A percentile compares a stretch with the other conserved stretches of the same genome.
These are phyloP conservation scores for Diddensiella transvaalensis DNA, from an alignment of 805 yeast species.

Conservation along the genomic window DNA sequence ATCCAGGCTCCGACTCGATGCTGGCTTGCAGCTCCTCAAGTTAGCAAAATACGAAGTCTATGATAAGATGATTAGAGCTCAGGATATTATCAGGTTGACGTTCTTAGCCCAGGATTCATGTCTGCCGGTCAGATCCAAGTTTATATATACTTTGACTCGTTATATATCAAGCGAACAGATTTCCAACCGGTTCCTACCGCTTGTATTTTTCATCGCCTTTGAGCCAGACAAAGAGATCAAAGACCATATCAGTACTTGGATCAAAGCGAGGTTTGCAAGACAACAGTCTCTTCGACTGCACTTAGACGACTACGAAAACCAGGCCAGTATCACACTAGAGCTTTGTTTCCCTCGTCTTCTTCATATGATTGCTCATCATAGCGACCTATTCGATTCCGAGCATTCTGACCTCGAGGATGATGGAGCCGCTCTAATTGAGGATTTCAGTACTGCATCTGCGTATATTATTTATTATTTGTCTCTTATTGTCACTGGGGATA, in stretches of 20 bases:
- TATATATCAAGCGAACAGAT: constrained; percentile 49
- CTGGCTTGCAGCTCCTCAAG: constrained; percentile 63
- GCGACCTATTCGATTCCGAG: neutral
- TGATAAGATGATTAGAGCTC: constrained; percentile 50
- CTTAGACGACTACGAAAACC: constrained; percentile 18
- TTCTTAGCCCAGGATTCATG: constrained; percentile 66
- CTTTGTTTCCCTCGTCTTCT: constrained; percentile 62
- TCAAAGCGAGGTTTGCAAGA: constrained; percentile 49
- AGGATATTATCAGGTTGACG: constrained; percentile 49
- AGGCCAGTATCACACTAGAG: constrained; percentile 50
- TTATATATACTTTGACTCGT: constrained; percentile 49
- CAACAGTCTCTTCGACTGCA: constrained; percentile 17
- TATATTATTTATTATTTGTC: constrained; percentile 60
- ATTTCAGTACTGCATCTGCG: constrained; percentile 45
- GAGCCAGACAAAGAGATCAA: constrained; percentile 60
- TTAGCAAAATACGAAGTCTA: constrained; percentile 54
- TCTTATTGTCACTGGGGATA: constrained; percentile 58
- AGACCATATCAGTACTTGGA: constrained; percentile 62
- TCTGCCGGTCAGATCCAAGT: constrained; percentile 49
- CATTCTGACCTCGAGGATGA: neutral
- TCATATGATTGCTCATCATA: constrained; percentile 67
- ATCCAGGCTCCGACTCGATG: constrained; percentile 59
- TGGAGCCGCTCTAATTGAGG: constrained; percentile 18
- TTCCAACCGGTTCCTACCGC: constrained; percentile 62
- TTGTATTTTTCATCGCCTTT: constrained; percentile 69